Evolutionary conservation across 208 protist species (phyloP).

Genomic region (Entamoeba dispar): DNA sequence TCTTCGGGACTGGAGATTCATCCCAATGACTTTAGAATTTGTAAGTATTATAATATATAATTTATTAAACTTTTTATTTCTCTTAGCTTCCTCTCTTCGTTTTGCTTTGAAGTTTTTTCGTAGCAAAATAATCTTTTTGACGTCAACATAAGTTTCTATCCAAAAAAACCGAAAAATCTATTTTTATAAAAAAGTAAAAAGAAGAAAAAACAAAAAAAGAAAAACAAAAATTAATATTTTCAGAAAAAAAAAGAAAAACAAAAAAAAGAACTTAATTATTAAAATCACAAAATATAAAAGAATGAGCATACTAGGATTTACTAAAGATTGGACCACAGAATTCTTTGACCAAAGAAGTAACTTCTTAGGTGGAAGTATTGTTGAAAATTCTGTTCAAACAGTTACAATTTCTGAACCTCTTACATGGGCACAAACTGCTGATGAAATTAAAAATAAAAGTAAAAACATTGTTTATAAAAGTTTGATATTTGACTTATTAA

Average conservation of each 20-base stretch:
- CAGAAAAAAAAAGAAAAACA: no score
- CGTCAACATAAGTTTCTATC: no score
- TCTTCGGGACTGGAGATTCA: background rate
- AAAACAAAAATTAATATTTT: no score
- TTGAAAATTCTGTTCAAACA: background rate
- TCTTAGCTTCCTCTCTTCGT: no score
- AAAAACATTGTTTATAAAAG: background rate
- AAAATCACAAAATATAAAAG: no score
- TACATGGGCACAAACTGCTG: background rate
- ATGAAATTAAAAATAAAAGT: background rate
- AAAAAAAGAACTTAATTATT: no score
- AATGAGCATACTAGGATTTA: background rate
- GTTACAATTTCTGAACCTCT: background rate
- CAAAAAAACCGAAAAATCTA: no score
- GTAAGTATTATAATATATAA: background rate
- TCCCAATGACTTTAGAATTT: background rate
- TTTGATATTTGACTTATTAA: background rate
- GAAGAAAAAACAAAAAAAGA: no score
- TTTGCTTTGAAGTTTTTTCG: no score
- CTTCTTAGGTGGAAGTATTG: background rate
- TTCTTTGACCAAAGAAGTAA: background rate
- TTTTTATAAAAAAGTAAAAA: no score
- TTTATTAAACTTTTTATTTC: no score
- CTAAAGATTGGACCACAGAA: background rate
- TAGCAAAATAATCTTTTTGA: no score